Conservation (phyloP, 2,329 filamentous ascomycete species). For the Tympanopsis confertula region DNA sequence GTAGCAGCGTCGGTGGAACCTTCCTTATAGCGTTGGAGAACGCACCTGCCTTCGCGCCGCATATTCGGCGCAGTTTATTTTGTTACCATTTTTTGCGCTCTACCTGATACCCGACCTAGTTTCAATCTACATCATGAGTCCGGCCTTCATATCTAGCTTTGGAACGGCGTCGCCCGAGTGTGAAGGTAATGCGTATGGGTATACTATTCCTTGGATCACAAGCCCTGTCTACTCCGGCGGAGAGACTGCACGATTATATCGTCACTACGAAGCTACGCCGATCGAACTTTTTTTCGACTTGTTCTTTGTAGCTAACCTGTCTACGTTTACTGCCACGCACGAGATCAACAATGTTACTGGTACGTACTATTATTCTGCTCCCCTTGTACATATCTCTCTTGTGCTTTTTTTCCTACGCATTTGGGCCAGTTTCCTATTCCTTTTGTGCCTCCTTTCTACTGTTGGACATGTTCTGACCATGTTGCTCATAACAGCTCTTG, state of each 20-base stretch:
- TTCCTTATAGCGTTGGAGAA: too few relatives aligned
- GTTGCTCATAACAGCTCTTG: conserved; percentile 7
- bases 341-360: conserved; percentile 34
- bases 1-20: too few relatives aligned
- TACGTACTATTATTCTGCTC: conserved; percentile 12
- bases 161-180: too few relatives aligned
- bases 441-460: conserved; percentile 38
- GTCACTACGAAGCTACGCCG: conserved; percentile 30
- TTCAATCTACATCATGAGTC: too few relatives aligned
- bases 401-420: too few relatives aligned
- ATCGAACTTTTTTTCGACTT: conserved; percentile 48
- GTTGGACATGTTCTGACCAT: conserved; percentile 18
- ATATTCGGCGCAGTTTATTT: too few relatives aligned
- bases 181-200: too few relatives aligned
- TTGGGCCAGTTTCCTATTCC: conserved; percentile 45
- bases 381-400: neutral
- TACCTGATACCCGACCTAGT: too few relatives aligned
- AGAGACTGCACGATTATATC: conserved; percentile 2
- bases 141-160: too few relatives aligned
- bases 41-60: too few relatives aligned
- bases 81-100: too few relatives aligned
- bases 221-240: conserved; percentile 16
- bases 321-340: conserved; percentile 40
- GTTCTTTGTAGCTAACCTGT: conserved; percentile 48
- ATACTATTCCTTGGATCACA: conserved; percentile 22